Conservation (phyloP, 2,329 filamentous ascomycete genomes). For the Myrmaecium sp. region DNA sequence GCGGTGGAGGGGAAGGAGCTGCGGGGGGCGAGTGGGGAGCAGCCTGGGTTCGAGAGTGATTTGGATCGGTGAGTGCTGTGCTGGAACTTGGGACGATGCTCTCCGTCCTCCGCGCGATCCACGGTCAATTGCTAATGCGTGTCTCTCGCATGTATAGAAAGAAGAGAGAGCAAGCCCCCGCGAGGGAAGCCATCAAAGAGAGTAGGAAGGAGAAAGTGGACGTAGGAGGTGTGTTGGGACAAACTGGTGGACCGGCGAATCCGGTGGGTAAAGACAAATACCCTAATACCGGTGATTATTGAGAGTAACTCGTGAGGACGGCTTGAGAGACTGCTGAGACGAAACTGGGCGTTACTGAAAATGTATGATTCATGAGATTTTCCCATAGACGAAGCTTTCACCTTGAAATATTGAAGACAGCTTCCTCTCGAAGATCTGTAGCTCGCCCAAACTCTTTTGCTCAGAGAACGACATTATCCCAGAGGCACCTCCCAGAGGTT, state of each 20-base stretch:
- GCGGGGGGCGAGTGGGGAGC: slow-evolving; percentile 17
- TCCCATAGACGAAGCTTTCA: too few species aligned
- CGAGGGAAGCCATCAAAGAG: slow-evolving; percentile 23
- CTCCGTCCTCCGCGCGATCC: neutral
- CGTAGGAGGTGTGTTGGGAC: slow-evolving; percentile 26
- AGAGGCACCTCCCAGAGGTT: too few species aligned
- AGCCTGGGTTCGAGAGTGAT: slow-evolving; percentile 26
- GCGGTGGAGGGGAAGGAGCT: slow-evolving; percentile 21
- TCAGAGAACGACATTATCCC: too few species aligned
- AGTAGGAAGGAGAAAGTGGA: slow-evolving; percentile 19
- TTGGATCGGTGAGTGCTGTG: slow-evolving; percentile 21
- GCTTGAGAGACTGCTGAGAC: too few species aligned
- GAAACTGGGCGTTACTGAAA: too few species aligned
- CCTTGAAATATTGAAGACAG: too few species aligned
- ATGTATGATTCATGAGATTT: too few species aligned
- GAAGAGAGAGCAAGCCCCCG: slow-evolving; percentile 30
- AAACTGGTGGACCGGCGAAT: slow-evolving; percentile 29
- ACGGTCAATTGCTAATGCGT: neutral
- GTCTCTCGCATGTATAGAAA: slow-evolving; percentile 18
- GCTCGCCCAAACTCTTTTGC: too few species aligned
- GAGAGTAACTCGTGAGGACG: too few species aligned
- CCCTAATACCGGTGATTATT: too few species aligned
- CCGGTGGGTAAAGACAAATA: slow-evolving; percentile 5
- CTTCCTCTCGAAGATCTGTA: too few species aligned
- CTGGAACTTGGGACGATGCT: neutral